Conservation (phyloP, 2,329 filamentous ascomycete genomes). For the Fusarium citri region DNA sequence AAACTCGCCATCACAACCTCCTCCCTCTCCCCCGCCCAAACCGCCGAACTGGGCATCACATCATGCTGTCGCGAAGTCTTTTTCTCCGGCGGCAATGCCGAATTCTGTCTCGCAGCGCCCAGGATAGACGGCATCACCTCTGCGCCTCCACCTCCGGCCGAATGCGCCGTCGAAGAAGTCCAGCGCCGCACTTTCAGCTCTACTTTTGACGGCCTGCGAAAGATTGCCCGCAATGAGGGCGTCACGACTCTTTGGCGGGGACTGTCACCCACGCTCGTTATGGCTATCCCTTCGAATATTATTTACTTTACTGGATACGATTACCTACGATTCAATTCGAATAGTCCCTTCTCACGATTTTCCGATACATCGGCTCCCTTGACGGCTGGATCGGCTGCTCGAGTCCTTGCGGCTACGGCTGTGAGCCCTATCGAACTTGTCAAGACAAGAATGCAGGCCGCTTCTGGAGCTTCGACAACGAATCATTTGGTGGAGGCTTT, state of each 20-base stretch:
- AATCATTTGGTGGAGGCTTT: constrained; percentile 85
- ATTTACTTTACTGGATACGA: constrained; percentile 99
- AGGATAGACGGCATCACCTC: constrained; percentile 62
- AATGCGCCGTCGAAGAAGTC: constrained; percentile 89
- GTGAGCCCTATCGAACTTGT: constrained; percentile 96
- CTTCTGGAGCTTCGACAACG: constrained; percentile 66
- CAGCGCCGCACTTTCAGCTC: constrained; percentile 87
- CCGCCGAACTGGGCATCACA: constrained; percentile 86
- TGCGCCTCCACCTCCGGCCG: constrained; percentile 61
- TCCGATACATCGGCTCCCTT: constrained; percentile 82
- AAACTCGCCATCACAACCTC: constrained; percentile 66
- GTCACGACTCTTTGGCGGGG: constrained; percentile 89
- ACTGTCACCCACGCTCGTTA: constrained; percentile 90
- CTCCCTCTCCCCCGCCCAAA: constrained; percentile 76
- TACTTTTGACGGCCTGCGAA: constrained; percentile 89
- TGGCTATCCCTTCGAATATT: constrained; percentile 95
- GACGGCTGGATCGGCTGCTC: constrained; percentile 80
- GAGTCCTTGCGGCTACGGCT: constrained; percentile 81
- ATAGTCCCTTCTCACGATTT: constrained; percentile 75
- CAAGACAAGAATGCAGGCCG: constrained; percentile 89
- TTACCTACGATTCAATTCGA: constrained; percentile 81
- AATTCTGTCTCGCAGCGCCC: constrained; percentile 81
- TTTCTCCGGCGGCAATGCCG: constrained; percentile 87
- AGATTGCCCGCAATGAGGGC: constrained; percentile 95
- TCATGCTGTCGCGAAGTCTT: constrained; percentile 97